Percentiles rank a stretch among this genome's conserved stretches.
phyloP scores from a whole-genome alignment of 192 early-diverging fungal genomes.

The Coemansia sp. region DNA sequence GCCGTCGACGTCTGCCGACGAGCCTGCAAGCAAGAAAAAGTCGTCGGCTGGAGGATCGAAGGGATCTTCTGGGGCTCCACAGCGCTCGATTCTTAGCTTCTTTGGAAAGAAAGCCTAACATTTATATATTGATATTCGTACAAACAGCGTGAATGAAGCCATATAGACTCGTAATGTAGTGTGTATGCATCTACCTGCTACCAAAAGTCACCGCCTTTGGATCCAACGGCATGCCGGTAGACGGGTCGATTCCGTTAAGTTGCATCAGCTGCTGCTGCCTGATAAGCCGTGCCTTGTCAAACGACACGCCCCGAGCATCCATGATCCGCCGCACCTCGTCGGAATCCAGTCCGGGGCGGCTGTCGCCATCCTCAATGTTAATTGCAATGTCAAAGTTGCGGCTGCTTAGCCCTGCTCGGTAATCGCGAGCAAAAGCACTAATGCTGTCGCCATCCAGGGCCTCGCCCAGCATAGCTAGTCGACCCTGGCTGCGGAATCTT shows the following conservation, averaged over 20 bases:
- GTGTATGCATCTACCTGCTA: background rate
- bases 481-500: conserved; percentile 13
- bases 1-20: background rate
- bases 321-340: conserved; percentile 47
- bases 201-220: conserved; percentile 49
- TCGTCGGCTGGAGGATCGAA: conserved; percentile 10
- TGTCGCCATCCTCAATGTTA: conserved; percentile 42
- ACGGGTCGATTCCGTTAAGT: conserved; percentile 43
- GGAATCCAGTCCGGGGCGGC: conserved; percentile 43
- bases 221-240: conserved; percentile 45
- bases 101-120: conserved; percentile 38
- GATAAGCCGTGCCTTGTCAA: conserved; percentile 52
- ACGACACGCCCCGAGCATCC: conserved; percentile 40
- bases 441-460: background rate
- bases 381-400: conserved; percentile 47
- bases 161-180: too few species aligned
- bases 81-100: conserved; percentile 44
- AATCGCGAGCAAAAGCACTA: conserved; percentile 35
- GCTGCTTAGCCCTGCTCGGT: conserved; percentile 42
- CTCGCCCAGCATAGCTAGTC: conserved; percentile 15
- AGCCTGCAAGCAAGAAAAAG: conserved; percentile 1
- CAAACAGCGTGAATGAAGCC: background rate
- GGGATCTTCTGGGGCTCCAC: conserved; percentile 18
- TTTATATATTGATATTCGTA: background rate
- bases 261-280: conserved; percentile 45